Conservation (phyloP, 2,329 filamentous ascomycete species). For the Claviceps sp. region DNA sequence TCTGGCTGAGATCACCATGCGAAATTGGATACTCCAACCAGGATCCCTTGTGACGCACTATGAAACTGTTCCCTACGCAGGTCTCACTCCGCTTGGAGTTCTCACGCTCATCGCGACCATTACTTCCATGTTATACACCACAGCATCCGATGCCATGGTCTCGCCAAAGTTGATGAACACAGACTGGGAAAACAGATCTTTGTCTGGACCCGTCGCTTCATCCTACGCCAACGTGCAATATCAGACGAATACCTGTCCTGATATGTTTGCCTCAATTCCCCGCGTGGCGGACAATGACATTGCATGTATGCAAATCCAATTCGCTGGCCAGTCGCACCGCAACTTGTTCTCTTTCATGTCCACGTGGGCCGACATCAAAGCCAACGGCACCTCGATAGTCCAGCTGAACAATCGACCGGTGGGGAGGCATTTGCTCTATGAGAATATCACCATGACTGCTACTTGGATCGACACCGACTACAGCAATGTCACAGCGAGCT, state of each 20-base stretch:
- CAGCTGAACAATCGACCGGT: constrained; percentile 35
- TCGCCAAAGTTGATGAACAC: constrained; percentile 56
- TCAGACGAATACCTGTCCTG: constrained; percentile 42
- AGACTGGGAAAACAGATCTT: constrained; percentile 29
- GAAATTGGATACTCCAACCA: constrained; percentile 60
- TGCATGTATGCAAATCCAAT: constrained; percentile 56
- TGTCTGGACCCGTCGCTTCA: constrained; percentile 44
- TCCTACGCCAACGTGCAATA: constrained; percentile 51
- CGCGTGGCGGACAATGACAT: constrained; percentile 19
- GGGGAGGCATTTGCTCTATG: constrained; percentile 50
- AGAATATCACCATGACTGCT: constrained; percentile 58
- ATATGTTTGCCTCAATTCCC: constrained; percentile 40
- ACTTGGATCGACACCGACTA: constrained; percentile 51
- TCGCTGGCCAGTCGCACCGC: constrained; percentile 56
- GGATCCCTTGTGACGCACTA: constrained; percentile 60
- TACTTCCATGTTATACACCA: constrained; percentile 59
- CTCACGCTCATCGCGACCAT: constrained; percentile 51
- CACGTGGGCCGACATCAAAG: constrained; percentile 37
- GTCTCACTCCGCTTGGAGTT: constrained; percentile 47
- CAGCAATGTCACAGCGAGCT: constrained; percentile 38
- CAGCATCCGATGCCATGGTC: constrained; percentile 62
- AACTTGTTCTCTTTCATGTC: constrained; percentile 51
- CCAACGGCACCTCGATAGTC: constrained; percentile 27
- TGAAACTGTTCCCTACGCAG: constrained; percentile 50
- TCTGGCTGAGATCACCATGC: constrained; percentile 65